phyloP scores from a whole-genome alignment of 2,329 filamentous ascomycete species.

The Aspergillus thermomutatus region DNA sequence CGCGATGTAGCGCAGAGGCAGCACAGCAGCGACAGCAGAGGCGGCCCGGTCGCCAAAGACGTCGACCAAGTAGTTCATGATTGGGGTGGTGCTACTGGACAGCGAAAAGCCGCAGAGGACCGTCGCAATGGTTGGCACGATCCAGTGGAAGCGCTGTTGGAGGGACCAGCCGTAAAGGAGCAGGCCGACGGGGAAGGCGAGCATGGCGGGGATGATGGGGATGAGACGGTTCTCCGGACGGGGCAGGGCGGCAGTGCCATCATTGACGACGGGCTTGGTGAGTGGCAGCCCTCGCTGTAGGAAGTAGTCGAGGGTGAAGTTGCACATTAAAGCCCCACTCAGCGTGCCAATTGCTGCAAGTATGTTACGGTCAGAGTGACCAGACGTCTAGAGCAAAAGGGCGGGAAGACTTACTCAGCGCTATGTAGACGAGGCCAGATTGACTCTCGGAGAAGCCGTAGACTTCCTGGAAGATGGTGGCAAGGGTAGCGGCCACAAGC shows the following conservation, averaged over 20 bases:
- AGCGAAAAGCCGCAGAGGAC: slow-evolving; percentile 2
- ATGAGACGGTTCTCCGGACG: slow-evolving; percentile 4
- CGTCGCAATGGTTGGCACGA: slow-evolving; percentile 1
- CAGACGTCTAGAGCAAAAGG: background rate
- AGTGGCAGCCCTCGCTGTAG: background rate
- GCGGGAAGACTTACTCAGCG: background rate
- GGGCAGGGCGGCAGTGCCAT: background rate
- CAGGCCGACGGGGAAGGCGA: slow-evolving; percentile 2
- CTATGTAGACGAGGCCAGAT: slow-evolving; percentile 2
- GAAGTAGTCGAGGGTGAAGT: slow-evolving; percentile 6
- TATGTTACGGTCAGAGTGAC: background rate
- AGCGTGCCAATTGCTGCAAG: slow-evolving; percentile 1
- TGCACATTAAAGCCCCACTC: slow-evolving; percentile 2
- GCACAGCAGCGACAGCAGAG: slow-evolving; percentile 2
- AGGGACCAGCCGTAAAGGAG: slow-evolving; percentile 5
- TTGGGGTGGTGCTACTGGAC: slow-evolving; percentile 4
- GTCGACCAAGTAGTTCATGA: slow-evolving; percentile 5
- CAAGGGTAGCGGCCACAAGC: slow-evolving; percentile 1
- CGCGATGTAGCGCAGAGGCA: slow-evolving; percentile 2
- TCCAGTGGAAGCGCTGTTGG: background rate
- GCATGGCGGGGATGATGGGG: slow-evolving; percentile 3
- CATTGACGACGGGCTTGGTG: background rate
- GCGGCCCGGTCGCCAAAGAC: slow-evolving; percentile 2
- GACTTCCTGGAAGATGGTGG: slow-evolving; percentile 3
- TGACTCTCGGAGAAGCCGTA: slow-evolving; percentile 4